Evolutionary conservation across 208 protist species (phyloP), one percentile per base, ranked within the genome.

Genomic region (Angomonas ambiguus): DNA sequence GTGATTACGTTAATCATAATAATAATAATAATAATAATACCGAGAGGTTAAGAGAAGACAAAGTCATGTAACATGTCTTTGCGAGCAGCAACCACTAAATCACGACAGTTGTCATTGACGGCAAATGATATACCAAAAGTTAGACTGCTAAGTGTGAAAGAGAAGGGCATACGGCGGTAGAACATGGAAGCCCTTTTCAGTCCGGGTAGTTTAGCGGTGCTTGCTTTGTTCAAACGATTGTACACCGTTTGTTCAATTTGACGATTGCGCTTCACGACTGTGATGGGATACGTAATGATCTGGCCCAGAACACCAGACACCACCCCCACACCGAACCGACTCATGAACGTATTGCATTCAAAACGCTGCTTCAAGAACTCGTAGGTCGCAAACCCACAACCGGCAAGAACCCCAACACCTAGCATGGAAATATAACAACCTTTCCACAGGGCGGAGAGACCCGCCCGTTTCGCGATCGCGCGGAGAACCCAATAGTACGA

Each of bases 351-450:
- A 42, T 88, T 70, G 61, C 83, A 88, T 3, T 82, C 51, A 35
- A 82, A 83, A 2, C 49, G 61, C 32, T 88, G 73, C 72, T 94
- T 96, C 25, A 96, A 70, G 42, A 82, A 82, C 45, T 97, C 93
- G 72, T 95, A 97, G 8, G 78, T 85, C 22, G 92, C 83, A 64
- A 98, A 98, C 2, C 84, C 88, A 51, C 95, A 81, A 35, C 93
- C 95, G 22, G 87, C 91, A 28, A 97, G 81, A 16, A 86, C 75
- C 5, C 88, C 73, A 2, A 97, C 90, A 62, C 96, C 92, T 62
- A 94, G 68, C 63, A 97, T 71, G 3, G 96, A 91, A n/a, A 96
- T 66, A 32, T 80, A 75, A 61, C 93, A 82, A 24, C 94, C 94
- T 35, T 89, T 78, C 75, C 81, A 92, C 13, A 96, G 69, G 11